Evolutionary conservation across 371 early-diverging fungal genomes (phyloP), one percentile per base, ranked within the genome.

Genomic region (Mucor piriformis): DNA sequence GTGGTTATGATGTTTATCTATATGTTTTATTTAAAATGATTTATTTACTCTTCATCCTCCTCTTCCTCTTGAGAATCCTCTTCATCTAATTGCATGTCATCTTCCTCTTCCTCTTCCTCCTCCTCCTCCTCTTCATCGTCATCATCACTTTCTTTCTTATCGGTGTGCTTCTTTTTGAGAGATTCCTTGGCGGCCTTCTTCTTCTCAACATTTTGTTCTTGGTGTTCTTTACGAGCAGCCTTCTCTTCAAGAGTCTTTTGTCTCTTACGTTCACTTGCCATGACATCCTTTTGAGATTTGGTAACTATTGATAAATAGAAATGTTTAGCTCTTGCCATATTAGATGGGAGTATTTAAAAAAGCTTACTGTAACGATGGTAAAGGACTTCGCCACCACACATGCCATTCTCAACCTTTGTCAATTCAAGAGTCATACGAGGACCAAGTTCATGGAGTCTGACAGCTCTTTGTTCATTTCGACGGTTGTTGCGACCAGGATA

Each of bases 331-430:
- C n/a, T n/a, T n/a, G n/a, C n/a, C n/a, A n/a, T n/a, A n/a, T n/a
- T n/a, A 27, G 50, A 27, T 48, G 13, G 6, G 0, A 27, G 1
- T 6, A 27, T 27, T 25, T 7, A 18, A 32, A 44, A 51, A 35
- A 18, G 66, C 74, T 64, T 82, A 83, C 81, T 64, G 60, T 72
- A 82, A 64, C 83, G 72, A 64, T 97, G 97, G 70, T 89, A 93
- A 13, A 96, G 73, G 4, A 97, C 92, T 66, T 97, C 95, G 38
- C 98, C 99, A 42, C 84, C 88, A 67, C 96, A 94, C 50, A 99
- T 64, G 1, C 95, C 98, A 33, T 81, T 87, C 72, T 96, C 90
- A 35, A 99, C 89, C 81, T 99, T 98, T 61, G 91, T 69, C 38
- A 99, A 81, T 54, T 83, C 70, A 57, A 98, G 73, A 42, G 91